Evolutionary conservation across 768 basidiomycete species (phyloP).

Genomic region (Hypholoma fasciculare): DNA sequence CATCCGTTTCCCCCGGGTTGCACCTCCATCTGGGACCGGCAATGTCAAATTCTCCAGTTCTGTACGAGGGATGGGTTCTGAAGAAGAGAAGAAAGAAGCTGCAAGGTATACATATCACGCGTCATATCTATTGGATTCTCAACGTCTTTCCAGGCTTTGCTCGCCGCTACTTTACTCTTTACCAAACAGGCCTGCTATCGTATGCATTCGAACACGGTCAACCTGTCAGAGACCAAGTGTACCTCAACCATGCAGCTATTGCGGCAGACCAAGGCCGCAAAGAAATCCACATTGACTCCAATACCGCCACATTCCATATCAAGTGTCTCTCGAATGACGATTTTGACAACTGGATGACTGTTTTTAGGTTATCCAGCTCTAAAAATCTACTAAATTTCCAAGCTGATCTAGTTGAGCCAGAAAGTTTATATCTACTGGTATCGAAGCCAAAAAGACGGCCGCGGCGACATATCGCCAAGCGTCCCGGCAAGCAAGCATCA

Average conservation of each 20-base stretch:
- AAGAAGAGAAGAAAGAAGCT: conserved; percentile 88
- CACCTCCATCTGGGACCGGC: not conserved
- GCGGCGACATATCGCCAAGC: conserved; percentile 41
- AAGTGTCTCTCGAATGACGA: conserved; percentile 73
- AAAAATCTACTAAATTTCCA: conserved; percentile 2
- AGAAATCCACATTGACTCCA: conserved; percentile 81
- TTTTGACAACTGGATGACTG: conserved; percentile 72
- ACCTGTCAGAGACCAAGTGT: conserved; percentile 69
- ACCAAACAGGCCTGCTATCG: conserved; percentile 65
- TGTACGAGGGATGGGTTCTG: conserved; percentile 77
- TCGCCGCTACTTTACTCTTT: conserved; percentile 76
- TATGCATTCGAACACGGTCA: conserved; percentile 77
- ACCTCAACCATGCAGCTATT: conserved; percentile 71
- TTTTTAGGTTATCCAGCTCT: conserved; percentile 55
- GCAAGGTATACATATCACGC: conserved; percentile 57
- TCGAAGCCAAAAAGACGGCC: conserved; percentile 43
- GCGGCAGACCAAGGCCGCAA: conserved; percentile 71
- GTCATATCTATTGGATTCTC: not conserved
- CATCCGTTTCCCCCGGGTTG: not conserved
- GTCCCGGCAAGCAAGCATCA: conserved; percentile 43
- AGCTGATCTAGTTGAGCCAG: conserved; percentile 36
- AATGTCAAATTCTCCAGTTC: conserved; percentile 15
- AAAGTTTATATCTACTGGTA: conserved; percentile 57
- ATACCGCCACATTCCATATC: conserved; percentile 78
- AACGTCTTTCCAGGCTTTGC: conserved; percentile 63